These are phyloP conservation scores for Cercospora berteroae DNA, from an alignment of 2,329 filamentous ascomycete species.

Conservation along the genomic window DNA sequence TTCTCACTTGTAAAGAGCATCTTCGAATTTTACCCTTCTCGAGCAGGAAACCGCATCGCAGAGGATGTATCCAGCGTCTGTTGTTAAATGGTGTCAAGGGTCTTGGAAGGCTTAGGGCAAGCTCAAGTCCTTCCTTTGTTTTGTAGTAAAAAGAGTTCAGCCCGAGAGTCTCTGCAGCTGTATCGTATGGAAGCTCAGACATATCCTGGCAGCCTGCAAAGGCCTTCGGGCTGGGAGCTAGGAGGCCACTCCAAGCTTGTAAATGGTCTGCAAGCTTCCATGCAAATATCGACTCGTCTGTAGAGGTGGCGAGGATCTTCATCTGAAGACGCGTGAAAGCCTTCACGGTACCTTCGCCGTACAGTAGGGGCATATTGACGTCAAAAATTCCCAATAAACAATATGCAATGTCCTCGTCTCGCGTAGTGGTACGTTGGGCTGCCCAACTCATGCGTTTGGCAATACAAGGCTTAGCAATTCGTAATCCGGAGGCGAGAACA, in stretches of 20 bases:
- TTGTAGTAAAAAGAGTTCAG: not conserved
- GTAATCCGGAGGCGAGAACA: not conserved
- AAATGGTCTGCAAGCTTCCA: not conserved
- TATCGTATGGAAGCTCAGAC: not conserved
- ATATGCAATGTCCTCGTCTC: conserved; percentile 46
- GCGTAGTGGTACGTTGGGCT: conserved; percentile 13
- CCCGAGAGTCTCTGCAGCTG: not conserved
- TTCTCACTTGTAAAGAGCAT: not conserved
- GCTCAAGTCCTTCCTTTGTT: not conserved
- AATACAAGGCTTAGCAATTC: conserved; percentile 3
- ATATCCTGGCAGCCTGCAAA: not conserved
- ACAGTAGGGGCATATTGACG: conserved; percentile 39
- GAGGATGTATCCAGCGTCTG: not conserved
- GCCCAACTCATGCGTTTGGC: conserved; percentile 23
- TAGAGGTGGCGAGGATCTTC: conserved; percentile 8
- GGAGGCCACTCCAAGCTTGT: not conserved
- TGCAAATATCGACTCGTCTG: conserved; percentile 8
- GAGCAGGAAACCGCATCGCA: not conserved
- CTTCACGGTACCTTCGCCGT: conserved; percentile 15
- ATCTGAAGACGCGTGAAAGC: conserved; percentile 15
- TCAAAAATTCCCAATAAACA: conserved; percentile 48
- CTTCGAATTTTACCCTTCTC: not conserved
- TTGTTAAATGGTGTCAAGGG: not conserved
- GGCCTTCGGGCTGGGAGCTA: not conserved
- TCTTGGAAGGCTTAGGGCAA: not conserved